These are phyloP conservation scores for Talaromyces rugulosus DNA, from an alignment of 2,329 filamentous ascomycete species.

Conservation along the genomic window DNA sequence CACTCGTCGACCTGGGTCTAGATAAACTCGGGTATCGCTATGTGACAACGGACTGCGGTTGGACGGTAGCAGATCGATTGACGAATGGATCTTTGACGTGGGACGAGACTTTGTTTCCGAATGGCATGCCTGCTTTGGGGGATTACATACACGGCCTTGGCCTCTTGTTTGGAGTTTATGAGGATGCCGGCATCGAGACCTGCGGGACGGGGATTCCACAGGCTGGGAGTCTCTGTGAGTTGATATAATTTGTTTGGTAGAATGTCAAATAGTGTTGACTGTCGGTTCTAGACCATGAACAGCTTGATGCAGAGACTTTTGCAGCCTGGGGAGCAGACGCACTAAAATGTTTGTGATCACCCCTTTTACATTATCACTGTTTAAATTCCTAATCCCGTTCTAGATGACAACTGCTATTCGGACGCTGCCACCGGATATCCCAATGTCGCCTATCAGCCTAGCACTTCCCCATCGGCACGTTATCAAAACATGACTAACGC, in stretches of 20 bases:
- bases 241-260: conserved; percentile 30
- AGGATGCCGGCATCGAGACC: conserved; percentile 41
- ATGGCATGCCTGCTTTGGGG: conserved; percentile 41
- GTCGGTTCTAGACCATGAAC: conserved; percentile 44
- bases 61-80: conserved; percentile 40
- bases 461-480: conserved; percentile 37
- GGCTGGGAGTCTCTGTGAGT: conserved; percentile 34
- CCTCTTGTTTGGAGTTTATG: conserved; percentile 45
- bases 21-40: conserved; percentile 52
- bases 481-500: conserved; percentile 47
- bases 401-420: conserved; percentile 49
- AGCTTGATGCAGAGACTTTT: conserved; percentile 38
- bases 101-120: conserved; percentile 40
- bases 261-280: conserved; percentile 41
- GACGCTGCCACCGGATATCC: conserved; percentile 36
- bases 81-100: conserved; percentile 38
- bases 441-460: conserved; percentile 39
- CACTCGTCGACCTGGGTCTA: conserved; percentile 50
- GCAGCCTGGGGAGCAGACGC: conserved; percentile 41
- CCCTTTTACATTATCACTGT: not conserved
- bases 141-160: conserved; percentile 34
- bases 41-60: conserved; percentile 58
- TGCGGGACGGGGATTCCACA: conserved; percentile 41
- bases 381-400: not conserved
- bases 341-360: conserved; percentile 49